These are phyloP conservation scores for Penicillium capsulatum DNA, from an alignment of 2,329 filamentous ascomycete species.

Conservation along the genomic window DNA sequence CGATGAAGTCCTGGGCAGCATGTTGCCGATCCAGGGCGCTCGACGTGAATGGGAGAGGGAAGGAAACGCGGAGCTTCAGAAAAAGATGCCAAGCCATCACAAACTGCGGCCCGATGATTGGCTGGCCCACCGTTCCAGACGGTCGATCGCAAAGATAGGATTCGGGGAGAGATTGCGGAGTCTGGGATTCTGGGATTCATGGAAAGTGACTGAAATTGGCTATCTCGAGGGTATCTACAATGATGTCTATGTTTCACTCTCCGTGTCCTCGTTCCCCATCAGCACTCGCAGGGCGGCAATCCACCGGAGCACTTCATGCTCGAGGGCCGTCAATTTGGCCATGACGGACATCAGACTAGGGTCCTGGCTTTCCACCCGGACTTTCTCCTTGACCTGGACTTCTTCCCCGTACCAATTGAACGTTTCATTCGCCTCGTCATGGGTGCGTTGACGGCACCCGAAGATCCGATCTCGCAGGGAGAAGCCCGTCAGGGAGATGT, in stretches of 20 bases:
- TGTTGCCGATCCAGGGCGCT: slow-evolving; percentile 21
- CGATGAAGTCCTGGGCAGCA: slow-evolving; percentile 35
- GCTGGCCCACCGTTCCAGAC: slow-evolving; percentile 8
- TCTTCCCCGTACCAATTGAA: slow-evolving; percentile 68
- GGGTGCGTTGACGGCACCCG: slow-evolving; percentile 54
- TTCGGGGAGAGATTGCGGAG: neutral
- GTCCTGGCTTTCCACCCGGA: slow-evolving; percentile 83
- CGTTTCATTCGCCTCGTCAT: slow-evolving; percentile 74
- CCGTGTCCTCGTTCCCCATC: slow-evolving; percentile 60
- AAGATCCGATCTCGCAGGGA: slow-evolving; percentile 56
- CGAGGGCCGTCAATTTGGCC: slow-evolving; percentile 75
- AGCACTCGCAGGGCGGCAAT: slow-evolving; percentile 70
- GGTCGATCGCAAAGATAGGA: neutral
- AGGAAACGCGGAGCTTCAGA: slow-evolving; percentile 19
- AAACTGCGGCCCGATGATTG: slow-evolving; percentile 30
- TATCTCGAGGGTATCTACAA: neutral
- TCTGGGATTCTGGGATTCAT: neutral
- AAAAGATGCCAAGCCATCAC: slow-evolving; percentile 32
- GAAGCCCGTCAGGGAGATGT: slow-evolving; percentile 57
- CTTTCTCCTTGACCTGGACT: slow-evolving; percentile 84
- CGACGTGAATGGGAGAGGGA: slow-evolving; percentile 10
- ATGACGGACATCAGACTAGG: slow-evolving; percentile 78
- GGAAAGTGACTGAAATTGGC: too few species aligned
- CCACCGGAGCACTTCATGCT: slow-evolving; percentile 66
- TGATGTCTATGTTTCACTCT: slow-evolving; percentile 28